phyloP scores from a whole-genome alignment of 2,329 filamentous ascomycete species.

The Cytospora paraplurivora region DNA sequence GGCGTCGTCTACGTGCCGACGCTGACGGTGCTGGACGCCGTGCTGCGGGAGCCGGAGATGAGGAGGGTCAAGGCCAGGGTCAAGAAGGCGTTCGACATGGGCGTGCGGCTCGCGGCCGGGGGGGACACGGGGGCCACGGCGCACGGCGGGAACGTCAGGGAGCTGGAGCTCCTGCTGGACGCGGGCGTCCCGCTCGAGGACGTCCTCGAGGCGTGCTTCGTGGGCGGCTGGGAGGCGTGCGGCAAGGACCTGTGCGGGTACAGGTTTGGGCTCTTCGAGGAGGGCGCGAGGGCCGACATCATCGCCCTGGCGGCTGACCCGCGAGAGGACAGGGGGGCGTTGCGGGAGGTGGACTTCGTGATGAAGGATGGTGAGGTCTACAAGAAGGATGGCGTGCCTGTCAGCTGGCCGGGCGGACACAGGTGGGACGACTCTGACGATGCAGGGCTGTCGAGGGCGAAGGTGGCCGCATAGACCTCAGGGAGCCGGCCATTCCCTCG shows the following conservation, averaged over 20 bases:
- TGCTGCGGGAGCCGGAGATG: slow-evolving; percentile 30
- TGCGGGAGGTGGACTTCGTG: slow-evolving; percentile 55
- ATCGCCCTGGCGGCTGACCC: slow-evolving; percentile 51
- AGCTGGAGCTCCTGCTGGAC: slow-evolving; percentile 56
- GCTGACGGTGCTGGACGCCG: slow-evolving; percentile 46
- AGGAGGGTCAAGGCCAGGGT: slow-evolving; percentile 38
- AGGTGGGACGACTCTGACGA: slow-evolving; percentile 22
- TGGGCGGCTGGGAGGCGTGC: slow-evolving; percentile 59
- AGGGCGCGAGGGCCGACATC: slow-evolving; percentile 53
- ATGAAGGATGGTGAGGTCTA: slow-evolving; percentile 60
- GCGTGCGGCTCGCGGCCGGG: slow-evolving; percentile 53
- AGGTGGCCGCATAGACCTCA: not conserved
- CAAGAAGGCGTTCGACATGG: slow-evolving; percentile 48
- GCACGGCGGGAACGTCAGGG: slow-evolving; percentile 55
- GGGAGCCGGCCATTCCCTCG: too few species aligned
- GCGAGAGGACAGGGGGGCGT: slow-evolving; percentile 41
- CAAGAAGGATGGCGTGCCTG: slow-evolving; percentile 41
- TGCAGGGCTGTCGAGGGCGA: slow-evolving; percentile 27
- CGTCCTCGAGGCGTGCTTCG: slow-evolving; percentile 51
- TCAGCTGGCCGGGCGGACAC: slow-evolving; percentile 29
- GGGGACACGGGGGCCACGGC: slow-evolving; percentile 57
- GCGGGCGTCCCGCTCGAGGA: slow-evolving; percentile 54
- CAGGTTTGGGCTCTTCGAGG: slow-evolving; percentile 54
- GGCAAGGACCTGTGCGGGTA: slow-evolving; percentile 53
- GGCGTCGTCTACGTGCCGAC: slow-evolving; percentile 56